phyloP scores from a whole-genome alignment of 2,329 filamentous ascomycete genomes.

The Fusarium austroafricanum region DNA sequence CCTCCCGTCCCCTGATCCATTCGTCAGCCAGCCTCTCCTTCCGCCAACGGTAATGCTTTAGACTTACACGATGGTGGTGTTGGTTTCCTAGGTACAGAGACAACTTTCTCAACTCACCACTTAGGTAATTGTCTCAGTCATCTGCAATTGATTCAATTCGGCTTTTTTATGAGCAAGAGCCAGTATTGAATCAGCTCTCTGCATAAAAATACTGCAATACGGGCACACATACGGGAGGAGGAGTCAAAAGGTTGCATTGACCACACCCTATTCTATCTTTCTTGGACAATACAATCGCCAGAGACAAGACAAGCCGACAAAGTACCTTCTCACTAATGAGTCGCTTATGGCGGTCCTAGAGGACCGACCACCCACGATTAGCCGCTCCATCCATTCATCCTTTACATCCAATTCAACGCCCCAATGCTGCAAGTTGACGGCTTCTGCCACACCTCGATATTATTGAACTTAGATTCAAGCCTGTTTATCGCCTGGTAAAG shows the following conservation, averaged over 20 bases:
- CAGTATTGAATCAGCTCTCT: constrained; percentile 6
- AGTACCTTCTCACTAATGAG: neutral
- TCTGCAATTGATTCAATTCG: constrained; percentile 1
- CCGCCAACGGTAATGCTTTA: constrained; percentile 16
- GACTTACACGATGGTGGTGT: constrained; percentile 17
- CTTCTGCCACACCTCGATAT: constrained; percentile 18
- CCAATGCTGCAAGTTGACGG: constrained; percentile 5
- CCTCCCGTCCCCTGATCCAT: constrained; percentile 27
- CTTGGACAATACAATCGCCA: constrained; percentile 20
- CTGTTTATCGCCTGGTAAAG: neutral
- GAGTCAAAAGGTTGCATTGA: constrained; percentile 38
- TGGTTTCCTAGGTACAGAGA: constrained; percentile 2
- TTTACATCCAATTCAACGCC: constrained; percentile 13
- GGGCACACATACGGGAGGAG: neutral
- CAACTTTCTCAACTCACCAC: neutral
- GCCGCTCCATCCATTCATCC: constrained; percentile 36
- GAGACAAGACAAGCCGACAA: constrained; percentile 10
- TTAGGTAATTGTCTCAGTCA: constrained; percentile 4
- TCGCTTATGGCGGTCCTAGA: constrained; percentile 9
- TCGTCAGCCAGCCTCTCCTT: constrained; percentile 16
- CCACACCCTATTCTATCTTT: constrained; percentile 41
- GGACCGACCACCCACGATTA: constrained; percentile 18
- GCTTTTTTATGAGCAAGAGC: neutral
- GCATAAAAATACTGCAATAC: constrained; percentile 8
- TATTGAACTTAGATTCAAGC: constrained; percentile 13